A percentile compares a stretch with the other conserved stretches of the same genome.
phyloP scores from a whole-genome alignment of 2,329 filamentous ascomycete genomes.

The Nigrospora oryzae region DNA sequence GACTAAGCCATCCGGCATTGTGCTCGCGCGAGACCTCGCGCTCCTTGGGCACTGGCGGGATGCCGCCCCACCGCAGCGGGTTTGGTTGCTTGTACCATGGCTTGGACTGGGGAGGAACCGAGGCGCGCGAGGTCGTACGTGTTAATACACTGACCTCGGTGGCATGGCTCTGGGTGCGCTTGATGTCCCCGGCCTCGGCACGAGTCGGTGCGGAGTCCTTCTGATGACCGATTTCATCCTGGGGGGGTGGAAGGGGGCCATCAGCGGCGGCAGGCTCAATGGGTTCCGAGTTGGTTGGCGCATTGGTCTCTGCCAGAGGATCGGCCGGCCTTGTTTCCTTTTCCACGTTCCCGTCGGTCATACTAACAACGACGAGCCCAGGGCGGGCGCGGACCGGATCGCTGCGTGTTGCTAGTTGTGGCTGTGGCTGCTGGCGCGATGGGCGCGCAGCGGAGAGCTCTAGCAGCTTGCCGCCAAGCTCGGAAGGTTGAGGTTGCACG shows the following conservation, averaged over 20 bases:
- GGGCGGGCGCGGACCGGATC: too few species aligned
- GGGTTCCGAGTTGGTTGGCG: conserved; percentile 10
- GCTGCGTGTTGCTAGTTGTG: too few species aligned
- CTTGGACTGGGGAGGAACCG: conserved; percentile 25
- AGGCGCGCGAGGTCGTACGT: conserved; percentile 27
- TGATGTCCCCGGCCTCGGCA: conserved; percentile 22
- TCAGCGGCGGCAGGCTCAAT: conserved; percentile 8
- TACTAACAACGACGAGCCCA: conserved; percentile 6
- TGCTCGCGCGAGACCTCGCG: conserved; percentile 57
- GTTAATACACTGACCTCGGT: conserved; percentile 43
- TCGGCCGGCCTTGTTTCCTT: conserved; percentile 17
- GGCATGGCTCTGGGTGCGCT: conserved; percentile 40
- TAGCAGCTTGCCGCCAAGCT: too few species aligned
- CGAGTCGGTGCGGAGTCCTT: conserved; percentile 17
- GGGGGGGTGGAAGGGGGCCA: conserved; percentile 7
- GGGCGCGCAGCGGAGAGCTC: too few species aligned
- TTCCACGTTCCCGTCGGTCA: conserved; percentile 16
- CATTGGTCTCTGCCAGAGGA: conserved; percentile 11
- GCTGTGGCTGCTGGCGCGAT: too few species aligned
- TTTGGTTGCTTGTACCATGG: conserved; percentile 58
- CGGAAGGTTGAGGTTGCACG: too few species aligned
- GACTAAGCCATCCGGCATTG: conserved; percentile 64
- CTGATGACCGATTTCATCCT: conserved; percentile 16
- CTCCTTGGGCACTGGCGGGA: conserved; percentile 47
- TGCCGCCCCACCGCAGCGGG: conserved; percentile 50